Evolutionary conservation across 345 rosid genomes (phyloP), one percentile per base, ranked within the genome.

Genomic region (Erucastrum elatum): DNA sequence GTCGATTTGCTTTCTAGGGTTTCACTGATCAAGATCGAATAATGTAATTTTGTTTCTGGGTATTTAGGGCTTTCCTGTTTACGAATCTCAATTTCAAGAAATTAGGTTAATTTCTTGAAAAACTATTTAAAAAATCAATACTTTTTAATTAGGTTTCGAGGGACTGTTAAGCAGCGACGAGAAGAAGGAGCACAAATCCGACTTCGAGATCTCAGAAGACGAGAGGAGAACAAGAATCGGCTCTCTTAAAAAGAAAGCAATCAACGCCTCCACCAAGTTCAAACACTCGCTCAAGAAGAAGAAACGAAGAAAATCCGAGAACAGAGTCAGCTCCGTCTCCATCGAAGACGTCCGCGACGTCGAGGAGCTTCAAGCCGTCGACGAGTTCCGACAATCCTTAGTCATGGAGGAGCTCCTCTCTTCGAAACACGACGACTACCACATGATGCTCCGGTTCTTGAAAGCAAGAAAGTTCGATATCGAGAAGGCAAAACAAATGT

Each of bases 141-240:
- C 56, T 49, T 49, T 49, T 49, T 11, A 4, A 13, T 49, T 80
- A 96, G 99, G 99, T 81, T 96, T 96, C 84, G 99, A 96, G 82
- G 99, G 99, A 27, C 81, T 86, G 60, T 87, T 89, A 1, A 91
- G 98, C 17, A 88, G 92, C 76, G 99, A 96, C 71, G 99, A 93
- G 83, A 93, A 87, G 84, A 89, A 89, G 64, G 97, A 96, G 75
- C 89, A 98, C 79, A 93, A 84, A 75, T 93, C 97, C 10, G 99
- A 96, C 82, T 96, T 96, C 71, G 99, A 96, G 83, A 91, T 85
- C 85, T 96, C 99, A 4, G 99, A 96, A 85, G 99, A 96, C 73
- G 99, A 96, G 80, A 93, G 98, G 89, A 85, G 92, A 41, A 91
- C 98, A 0, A 90, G 96, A 84, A 93, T 96, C 17, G 96, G 99